phyloP scores from a whole-genome alignment of 176 grass and related monocot genomes.

The Paspalum vaginatum region DNA sequence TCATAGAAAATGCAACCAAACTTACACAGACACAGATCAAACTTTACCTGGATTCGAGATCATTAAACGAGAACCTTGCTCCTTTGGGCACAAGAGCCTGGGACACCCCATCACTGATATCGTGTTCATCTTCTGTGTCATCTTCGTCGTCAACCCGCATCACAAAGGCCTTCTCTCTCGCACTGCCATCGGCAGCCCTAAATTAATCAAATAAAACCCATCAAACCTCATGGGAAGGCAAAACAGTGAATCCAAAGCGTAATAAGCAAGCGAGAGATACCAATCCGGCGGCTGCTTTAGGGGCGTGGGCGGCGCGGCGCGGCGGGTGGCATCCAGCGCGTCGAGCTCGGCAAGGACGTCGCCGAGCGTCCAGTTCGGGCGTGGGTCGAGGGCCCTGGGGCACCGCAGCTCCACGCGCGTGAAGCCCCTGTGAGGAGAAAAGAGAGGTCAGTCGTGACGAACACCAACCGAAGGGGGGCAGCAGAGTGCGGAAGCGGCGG shows the following conservation, averaged over 20 bases:
- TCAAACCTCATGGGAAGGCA: background rate
- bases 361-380: conserved; percentile 45
- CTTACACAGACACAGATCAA: conserved; percentile 5
- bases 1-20: background rate
- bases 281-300: conserved; percentile 49
- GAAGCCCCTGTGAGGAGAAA: conserved; percentile 29
- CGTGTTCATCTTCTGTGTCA: conserved; percentile 34
- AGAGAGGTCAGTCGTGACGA: conserved; percentile 15
- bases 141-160: conserved; percentile 60
- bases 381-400: conserved; percentile 46
- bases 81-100: conserved; percentile 9
- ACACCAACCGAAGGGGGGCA: background rate
- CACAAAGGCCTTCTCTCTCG: conserved; percentile 49
- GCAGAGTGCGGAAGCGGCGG: background rate
- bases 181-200: conserved; percentile 8
- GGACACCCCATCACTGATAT: background rate
- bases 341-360: conserved; percentile 51
- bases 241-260: background rate
- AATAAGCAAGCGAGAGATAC: background rate
- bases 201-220: conserved; percentile 10
- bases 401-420: conserved; percentile 49
- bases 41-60: conserved; percentile 37
- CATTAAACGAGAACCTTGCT: conserved; percentile 38
- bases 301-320: background rate
- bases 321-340: conserved; percentile 28